Percentiles rank a stretch among this genome's conserved stretches.
Evolutionary conservation across 2,329 filamentous ascomycete species (phyloP).

Genomic region (Microcyclospora tardicrescens): DNA sequence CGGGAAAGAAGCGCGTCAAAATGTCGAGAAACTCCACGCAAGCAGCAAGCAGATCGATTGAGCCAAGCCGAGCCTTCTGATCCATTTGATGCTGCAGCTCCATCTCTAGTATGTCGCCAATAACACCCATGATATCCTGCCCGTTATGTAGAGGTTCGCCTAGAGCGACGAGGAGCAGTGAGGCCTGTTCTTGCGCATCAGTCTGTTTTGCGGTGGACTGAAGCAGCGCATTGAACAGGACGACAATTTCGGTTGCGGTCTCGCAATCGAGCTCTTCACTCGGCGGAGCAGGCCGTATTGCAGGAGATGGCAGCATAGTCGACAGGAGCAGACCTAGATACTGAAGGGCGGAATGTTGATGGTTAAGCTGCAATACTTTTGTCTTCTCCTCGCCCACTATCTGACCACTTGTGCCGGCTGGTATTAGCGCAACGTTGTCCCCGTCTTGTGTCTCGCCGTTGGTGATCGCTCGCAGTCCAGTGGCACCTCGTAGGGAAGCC

Average conservation of each 20-base stretch:
- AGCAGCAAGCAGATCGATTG: conserved; percentile 54
- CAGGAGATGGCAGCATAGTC: conserved; percentile 45
- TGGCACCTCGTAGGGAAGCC: conserved; percentile 3
- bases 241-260: conserved; percentile 59
- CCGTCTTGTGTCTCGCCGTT: conserved; percentile 15
- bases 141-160: conserved; percentile 41
- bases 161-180: conserved; percentile 36
- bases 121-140: conserved; percentile 62
- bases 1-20: conserved; percentile 58
- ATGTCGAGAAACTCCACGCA: conserved; percentile 71
- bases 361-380: conserved; percentile 60
- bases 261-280: conserved; percentile 36
- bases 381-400: conserved; percentile 69
- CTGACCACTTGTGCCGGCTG: conserved; percentile 51
- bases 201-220: conserved; percentile 20
- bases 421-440: conserved; percentile 43
- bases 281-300: conserved; percentile 8
- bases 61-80: conserved; percentile 48
- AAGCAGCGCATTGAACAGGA: conserved; percentile 59
- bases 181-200: conserved; percentile 25
- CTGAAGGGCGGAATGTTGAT: conserved; percentile 65
- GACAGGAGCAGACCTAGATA: conserved; percentile 67
- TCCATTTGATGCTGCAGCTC: conserved; percentile 38
- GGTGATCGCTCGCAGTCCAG: background rate
- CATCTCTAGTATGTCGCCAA: conserved; percentile 75